Evolutionary conservation across 805 yeast species (phyloP), one percentile per base, ranked within the genome.

Genomic region (Sungouiozyma intestinalis): DNA sequence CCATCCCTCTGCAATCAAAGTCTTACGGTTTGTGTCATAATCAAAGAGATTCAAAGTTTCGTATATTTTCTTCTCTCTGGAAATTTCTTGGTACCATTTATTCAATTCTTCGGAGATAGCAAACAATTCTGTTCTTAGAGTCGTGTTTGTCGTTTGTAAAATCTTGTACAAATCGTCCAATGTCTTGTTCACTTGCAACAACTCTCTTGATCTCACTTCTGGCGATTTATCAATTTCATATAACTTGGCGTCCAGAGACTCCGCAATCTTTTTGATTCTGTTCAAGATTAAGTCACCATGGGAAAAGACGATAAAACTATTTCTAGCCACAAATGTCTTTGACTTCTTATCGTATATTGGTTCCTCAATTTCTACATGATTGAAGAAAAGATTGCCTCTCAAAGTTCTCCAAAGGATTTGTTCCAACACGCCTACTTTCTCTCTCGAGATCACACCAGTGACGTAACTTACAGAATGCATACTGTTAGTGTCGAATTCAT

Each of bases 1-100:
- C 94, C 84, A 81, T 36, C 85, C 86, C 67, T 77, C 85, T 27
- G 78, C 84, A 40, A 76, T 81, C 38, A 76, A 69, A 57, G 79
- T 79, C 54, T 76, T 73, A 58, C 86, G 71, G 35, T 74, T 73
- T 42, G 72, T 64, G 58, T 83, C 92, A 57, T 75, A 80, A 51
- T 81, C 79, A 52, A 84, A 83, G 45, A 67, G 68, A 59, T 81
- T 80, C 65, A 81, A 68, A 3, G 74, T 67, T 45, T 73, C 71
- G 55, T 69, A 80, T 35, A 80, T 77, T 18, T 73, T 60, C 48
- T 74, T 73, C 51, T 81, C 88, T 36, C 77, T 61, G 41, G 71
- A 68, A 40, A 77, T 56, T 15, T 58, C 60, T 45, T 62, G 64
- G 70, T 76, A 73, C 85, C 85, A 81, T 31, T 64, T 55, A 45